Conservation (phyloP, 139 green algal species). For the Coelastrella sp. region DNA sequence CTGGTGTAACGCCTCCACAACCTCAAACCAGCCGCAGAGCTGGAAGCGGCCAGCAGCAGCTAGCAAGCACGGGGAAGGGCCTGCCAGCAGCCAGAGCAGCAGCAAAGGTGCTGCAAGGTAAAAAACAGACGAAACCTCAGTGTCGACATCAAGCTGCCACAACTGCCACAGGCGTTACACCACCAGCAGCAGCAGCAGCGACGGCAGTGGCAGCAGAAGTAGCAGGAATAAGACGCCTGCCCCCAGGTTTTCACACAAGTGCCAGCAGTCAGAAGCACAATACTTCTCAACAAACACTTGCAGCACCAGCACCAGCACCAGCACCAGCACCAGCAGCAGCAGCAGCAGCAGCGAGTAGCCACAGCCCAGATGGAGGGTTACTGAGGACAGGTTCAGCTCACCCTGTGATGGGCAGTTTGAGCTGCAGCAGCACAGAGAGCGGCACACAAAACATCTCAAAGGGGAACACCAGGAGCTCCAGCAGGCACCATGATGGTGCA, state of each 20-base stretch:
- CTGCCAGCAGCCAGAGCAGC: no score
- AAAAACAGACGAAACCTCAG: no score
- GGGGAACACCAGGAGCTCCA: no score
- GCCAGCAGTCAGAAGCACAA: no score
- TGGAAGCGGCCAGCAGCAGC: neutral
- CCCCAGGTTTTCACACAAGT: no score
- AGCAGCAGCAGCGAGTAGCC: neutral
- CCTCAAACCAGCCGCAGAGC: neutral
- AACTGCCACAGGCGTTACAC: neutral
- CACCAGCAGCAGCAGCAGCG: neutral
- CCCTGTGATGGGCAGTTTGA: neutral
- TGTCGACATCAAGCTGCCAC: neutral
- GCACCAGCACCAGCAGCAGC: neutral
- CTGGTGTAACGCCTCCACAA: neutral
- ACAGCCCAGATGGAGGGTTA: no score
- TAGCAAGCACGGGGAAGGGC: neutral
- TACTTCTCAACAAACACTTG: neutral
- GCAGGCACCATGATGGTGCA: no score
- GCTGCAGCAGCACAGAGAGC: neutral
- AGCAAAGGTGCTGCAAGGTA: no score
- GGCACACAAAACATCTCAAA: no score
- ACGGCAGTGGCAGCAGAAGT: neutral
- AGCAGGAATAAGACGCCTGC: neutral
- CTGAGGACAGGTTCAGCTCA: no score
- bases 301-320: neutral